Evolutionary conservation across 1,284 basidiomycete genomes (phyloP).

Genomic region (Apiotrichum sp.): DNA sequence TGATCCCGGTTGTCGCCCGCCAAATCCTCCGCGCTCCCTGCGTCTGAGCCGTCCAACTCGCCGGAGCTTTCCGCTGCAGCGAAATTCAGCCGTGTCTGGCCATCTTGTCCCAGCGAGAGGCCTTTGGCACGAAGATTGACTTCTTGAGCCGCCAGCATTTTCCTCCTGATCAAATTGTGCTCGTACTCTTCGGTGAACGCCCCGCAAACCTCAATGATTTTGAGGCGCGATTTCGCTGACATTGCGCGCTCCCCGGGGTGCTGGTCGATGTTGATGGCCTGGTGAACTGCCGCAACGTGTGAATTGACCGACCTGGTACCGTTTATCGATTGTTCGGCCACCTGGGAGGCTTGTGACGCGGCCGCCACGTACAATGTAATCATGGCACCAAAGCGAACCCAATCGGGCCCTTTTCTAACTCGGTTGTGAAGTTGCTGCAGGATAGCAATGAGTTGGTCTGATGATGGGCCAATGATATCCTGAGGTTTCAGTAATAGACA

Average conservation of each 20-base stretch:
- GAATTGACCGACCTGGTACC: not conserved
- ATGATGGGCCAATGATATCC: not conserved
- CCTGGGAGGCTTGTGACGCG: not conserved
- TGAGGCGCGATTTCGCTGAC: slow-evolving; percentile 2
- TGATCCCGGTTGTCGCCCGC: too few species aligned
- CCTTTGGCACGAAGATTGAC: not conserved
- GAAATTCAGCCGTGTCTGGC: slow-evolving; percentile 9
- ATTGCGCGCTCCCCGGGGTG: not conserved
- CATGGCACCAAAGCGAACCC: not conserved
- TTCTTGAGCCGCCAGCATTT: too few species aligned
- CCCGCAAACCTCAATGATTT: not conserved
- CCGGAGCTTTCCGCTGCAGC: not conserved
- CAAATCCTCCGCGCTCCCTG: too few species aligned
- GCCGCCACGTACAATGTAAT: slow-evolving; percentile 3
- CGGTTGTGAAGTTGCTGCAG: not conserved
- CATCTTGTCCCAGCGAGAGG: not conserved
- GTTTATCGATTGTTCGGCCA: not conserved
- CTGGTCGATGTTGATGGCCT: not conserved
- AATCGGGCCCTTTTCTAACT: not conserved
- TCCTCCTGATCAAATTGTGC: not conserved
- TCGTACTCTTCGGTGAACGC: not conserved
- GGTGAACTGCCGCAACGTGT: not conserved
- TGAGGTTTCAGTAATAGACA: not conserved
- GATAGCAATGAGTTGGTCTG: not conserved
- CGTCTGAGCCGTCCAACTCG: too few species aligned